Conservation (phyloP, 768 basidiomycete species). For the Amanita brunnescens region DNA sequence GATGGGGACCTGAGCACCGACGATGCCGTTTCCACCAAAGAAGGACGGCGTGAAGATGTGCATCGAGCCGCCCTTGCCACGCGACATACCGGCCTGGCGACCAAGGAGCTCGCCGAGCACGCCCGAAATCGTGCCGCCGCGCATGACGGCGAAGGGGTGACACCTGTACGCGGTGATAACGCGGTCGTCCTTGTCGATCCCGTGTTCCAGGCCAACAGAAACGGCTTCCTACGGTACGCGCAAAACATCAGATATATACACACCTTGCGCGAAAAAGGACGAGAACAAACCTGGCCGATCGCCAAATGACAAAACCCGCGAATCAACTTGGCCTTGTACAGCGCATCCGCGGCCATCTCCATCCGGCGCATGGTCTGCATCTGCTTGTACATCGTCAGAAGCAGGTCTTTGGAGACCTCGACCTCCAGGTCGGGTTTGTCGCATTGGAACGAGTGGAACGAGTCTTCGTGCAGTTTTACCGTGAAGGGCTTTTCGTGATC, state of each 20-base stretch:
- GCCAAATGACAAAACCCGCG: conserved; percentile 98
- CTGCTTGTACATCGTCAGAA: conserved; percentile 83
- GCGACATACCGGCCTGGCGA: conserved; percentile 85
- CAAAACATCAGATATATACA: background rate
- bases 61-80: conserved; percentile 99
- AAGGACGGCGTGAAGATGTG: conserved; percentile 97
- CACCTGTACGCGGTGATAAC: conserved; percentile 98
- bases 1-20: conserved; percentile 95
- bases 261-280: background rate
- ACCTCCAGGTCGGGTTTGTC: conserved; percentile 78
- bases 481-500: conserved; percentile 63
- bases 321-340: conserved; percentile 96
- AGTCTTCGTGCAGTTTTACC: conserved; percentile 86
- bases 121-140: conserved; percentile 86
- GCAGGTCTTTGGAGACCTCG: conserved; percentile 73
- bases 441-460: conserved; percentile 73
- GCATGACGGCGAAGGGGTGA: conserved; percentile 94
- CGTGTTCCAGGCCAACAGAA: conserved; percentile 86
- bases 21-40: conserved; percentile 98
- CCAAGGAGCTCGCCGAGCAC: conserved; percentile 91
- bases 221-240: conserved; percentile 74
- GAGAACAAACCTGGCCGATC: conserved; percentile 73
- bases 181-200: conserved; percentile 74
- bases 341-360: conserved; percentile 95
- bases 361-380: conserved; percentile 91